These are phyloP conservation scores for Stentor roeselii DNA, from an alignment of 73 alveolate genomes.

Conservation along the genomic window DNA sequence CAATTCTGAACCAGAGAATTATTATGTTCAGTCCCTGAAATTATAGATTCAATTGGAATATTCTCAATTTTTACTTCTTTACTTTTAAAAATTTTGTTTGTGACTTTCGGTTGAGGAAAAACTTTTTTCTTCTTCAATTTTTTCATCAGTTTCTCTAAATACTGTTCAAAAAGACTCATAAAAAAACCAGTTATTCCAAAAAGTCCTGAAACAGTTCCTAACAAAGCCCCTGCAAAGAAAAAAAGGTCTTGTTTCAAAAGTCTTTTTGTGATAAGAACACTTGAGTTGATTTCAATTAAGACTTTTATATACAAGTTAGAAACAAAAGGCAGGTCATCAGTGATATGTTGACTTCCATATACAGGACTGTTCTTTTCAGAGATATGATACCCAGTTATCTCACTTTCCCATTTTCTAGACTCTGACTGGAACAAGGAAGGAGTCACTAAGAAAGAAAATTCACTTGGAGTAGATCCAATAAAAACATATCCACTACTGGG, in stretches of 20 bases:
- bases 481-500: background rate
- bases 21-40: no score
- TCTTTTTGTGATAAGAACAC: background rate
- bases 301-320: background rate
- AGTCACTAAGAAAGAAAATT: background rate
- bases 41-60: no score
- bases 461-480: background rate
- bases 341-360: background rate
- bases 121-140: no score
- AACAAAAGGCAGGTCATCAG: background rate
- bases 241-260: background rate
- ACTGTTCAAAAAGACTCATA: no score
- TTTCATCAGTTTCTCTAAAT: no score
- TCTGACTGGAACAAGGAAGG: background rate
- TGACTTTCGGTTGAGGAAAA: no score
- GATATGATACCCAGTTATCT: background rate
- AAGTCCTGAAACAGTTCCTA: background rate
- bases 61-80: no score
- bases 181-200: background rate
- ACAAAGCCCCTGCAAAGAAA: background rate
- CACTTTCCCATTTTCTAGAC: background rate
- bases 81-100: no score
- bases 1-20: no score
- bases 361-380: background rate
- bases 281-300: background rate